A percentile compares a stretch with the other conserved stretches of the same genome.
Conservation (phyloP, 768 basidiomycete species). For the Sporobolomyces phaffii region DNA sequence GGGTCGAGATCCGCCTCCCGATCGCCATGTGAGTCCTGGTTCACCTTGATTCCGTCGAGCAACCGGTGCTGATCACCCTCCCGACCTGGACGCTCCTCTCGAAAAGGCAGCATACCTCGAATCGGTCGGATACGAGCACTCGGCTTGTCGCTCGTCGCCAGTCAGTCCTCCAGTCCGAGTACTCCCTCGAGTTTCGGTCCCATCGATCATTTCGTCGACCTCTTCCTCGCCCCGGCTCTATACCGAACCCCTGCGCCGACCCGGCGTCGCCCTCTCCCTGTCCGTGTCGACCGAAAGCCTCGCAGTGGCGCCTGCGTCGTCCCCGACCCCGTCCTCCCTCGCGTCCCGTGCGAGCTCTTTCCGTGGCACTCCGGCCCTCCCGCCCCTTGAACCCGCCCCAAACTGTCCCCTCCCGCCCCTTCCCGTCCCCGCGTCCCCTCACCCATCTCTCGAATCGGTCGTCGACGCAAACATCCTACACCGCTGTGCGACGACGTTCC, state of each 20-base stretch:
- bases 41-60: neutral
- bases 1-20: neutral
- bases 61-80: neutral
- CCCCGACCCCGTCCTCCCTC: neutral
- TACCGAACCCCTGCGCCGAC: neutral
- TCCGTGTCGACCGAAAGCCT: neutral
- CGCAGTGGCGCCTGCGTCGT: neutral
- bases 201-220: neutral
- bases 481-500: neutral
- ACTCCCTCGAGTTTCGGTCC: neutral
- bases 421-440: neutral
- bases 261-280: neutral
- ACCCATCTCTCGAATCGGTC: neutral
- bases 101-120: neutral
- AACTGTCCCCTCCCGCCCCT: slow-evolving; percentile 1
- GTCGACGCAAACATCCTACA: neutral
- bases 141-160: neutral
- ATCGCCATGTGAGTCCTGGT: neutral
- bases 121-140: neutral
- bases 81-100: no score
- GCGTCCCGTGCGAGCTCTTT: neutral
- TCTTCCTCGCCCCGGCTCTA: neutral
- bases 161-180: neutral
- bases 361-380: neutral
- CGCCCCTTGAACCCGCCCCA: neutral